These are phyloP conservation scores for Phytophthora sp. DNA, from an alignment of 352 stramenopile species.

Conservation along the genomic window DNA sequence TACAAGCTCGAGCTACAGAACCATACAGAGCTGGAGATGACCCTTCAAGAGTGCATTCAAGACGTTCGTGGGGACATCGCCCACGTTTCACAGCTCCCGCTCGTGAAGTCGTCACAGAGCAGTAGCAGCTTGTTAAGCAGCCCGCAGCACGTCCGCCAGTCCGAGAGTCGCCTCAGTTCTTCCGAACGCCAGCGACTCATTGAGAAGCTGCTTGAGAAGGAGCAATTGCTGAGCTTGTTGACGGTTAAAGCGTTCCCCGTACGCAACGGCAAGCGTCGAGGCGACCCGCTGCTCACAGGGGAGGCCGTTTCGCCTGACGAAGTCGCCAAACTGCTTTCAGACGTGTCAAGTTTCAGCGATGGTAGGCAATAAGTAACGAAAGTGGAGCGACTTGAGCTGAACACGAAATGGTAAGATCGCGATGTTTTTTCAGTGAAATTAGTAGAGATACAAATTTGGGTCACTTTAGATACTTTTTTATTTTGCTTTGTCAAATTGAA, in stretches of 20 bases:
- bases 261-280: conserved; percentile 38
- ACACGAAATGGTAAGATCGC: conserved; percentile 18
- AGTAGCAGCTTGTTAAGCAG: conserved; percentile 22
- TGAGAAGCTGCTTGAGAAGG: conserved; percentile 83
- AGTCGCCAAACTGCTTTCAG: conserved; percentile 49
- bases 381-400: conserved; percentile 17
- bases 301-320: conserved; percentile 56
- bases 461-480: too few species aligned
- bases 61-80: conserved; percentile 77
- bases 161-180: conserved; percentile 39
- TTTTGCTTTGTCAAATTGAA: conserved; percentile 23
- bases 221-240: conserved; percentile 80
- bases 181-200: conserved; percentile 72
- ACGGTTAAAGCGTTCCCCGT: conserved; percentile 79
- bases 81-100: conserved; percentile 36
- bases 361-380: conserved; percentile 26
- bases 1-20: conserved; percentile 80
- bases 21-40: conserved; percentile 81
- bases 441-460: too few species aligned
- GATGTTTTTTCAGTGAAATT: background rate
- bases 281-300: conserved; percentile 49
- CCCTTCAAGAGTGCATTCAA: conserved; percentile 83
- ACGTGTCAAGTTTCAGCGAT: conserved; percentile 33
- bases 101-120: conserved; percentile 18
- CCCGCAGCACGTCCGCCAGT: conserved; percentile 8